Conservation (phyloP, 2,329 filamentous ascomycete genomes). For the Colletotrichum orbiculare region DNA sequence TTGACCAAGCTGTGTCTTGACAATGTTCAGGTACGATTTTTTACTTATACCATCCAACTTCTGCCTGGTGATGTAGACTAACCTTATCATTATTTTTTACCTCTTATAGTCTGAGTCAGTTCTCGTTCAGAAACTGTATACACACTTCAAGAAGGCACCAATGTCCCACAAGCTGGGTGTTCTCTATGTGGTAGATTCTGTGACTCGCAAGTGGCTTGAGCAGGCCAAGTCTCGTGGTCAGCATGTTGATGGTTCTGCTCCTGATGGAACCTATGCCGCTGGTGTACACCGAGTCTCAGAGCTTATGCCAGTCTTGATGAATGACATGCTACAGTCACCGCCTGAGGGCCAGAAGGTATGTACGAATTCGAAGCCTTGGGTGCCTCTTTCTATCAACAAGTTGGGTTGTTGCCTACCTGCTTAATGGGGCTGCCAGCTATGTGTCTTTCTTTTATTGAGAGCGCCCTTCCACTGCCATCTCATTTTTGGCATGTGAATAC, state of each 20-base stretch:
- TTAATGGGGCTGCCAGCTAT: neutral
- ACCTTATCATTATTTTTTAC: conserved; percentile 30
- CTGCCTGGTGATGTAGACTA: conserved; percentile 39
- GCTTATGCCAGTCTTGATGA: conserved; percentile 92
- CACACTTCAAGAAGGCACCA: conserved; percentile 95
- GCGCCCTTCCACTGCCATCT: conserved; percentile 12
- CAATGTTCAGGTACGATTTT: conserved; percentile 83
- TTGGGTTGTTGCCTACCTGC: neutral
- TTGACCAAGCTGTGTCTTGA: conserved; percentile 89
- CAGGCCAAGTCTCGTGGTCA: conserved; percentile 90
- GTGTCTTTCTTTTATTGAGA: neutral
- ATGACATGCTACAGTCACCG: conserved; percentile 89
- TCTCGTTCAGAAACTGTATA: conserved; percentile 95
- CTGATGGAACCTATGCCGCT: conserved; percentile 92
- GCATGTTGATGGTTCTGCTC: conserved; percentile 80
- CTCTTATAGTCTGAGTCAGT: conserved; percentile 83
- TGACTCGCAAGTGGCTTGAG: conserved; percentile 98
- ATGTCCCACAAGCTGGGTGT: conserved; percentile 98
- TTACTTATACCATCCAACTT: conserved; percentile 7
- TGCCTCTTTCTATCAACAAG: neutral
- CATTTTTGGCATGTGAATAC: neutral
- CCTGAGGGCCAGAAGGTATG: conserved; percentile 98
- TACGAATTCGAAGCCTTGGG: conserved; percentile 44
- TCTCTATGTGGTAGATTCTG: conserved; percentile 99
- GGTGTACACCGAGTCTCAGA: conserved; percentile 97